These are phyloP conservation scores for Coemansia biformis DNA, from an alignment of 192 early-diverging fungal genomes.

Conservation along the genomic window DNA sequence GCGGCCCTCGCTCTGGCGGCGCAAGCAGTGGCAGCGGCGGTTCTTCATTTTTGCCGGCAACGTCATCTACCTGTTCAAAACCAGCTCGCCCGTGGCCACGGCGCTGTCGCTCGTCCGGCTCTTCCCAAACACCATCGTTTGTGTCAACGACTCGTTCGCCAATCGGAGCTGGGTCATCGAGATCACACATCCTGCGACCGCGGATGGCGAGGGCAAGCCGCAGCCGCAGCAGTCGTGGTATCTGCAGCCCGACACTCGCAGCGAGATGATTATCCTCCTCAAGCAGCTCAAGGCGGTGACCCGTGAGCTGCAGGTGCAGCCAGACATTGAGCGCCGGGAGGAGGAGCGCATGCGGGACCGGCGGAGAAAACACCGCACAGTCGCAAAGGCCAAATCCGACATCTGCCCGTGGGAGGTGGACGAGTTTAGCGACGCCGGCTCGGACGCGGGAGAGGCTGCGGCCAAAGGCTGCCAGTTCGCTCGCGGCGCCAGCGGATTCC, in stretches of 20 bases:
- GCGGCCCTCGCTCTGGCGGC: slow-evolving; percentile 34
- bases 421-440: slow-evolving; percentile 40
- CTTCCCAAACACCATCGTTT: slow-evolving; percentile 28
- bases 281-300: slow-evolving; percentile 46
- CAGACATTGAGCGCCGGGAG: slow-evolving; percentile 38
- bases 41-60: slow-evolving; percentile 48
- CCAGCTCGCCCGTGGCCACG: slow-evolving; percentile 39
- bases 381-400: slow-evolving; percentile 32
- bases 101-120: slow-evolving; percentile 30
- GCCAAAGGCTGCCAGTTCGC: slow-evolving; percentile 3
- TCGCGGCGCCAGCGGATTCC: background rate
- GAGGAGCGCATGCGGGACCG: slow-evolving; percentile 42
- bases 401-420: slow-evolving; percentile 50
- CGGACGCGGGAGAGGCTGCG: slow-evolving; percentile 9
- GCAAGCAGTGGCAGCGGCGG: slow-evolving; percentile 49
- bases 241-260: slow-evolving; percentile 40
- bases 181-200: slow-evolving; percentile 21
- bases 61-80: slow-evolving; percentile 45
- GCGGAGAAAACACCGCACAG: slow-evolving; percentile 33
- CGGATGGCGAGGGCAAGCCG: background rate
- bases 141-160: slow-evolving; percentile 47
- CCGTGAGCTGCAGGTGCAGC: slow-evolving; percentile 42
- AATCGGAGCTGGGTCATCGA: slow-evolving; percentile 49
- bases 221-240: slow-evolving; percentile 36
- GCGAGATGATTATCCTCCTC: slow-evolving; percentile 46